phyloP scores from a whole-genome alignment of 148 eudicot genomes.

The Euryodendron excelsum region DNA sequence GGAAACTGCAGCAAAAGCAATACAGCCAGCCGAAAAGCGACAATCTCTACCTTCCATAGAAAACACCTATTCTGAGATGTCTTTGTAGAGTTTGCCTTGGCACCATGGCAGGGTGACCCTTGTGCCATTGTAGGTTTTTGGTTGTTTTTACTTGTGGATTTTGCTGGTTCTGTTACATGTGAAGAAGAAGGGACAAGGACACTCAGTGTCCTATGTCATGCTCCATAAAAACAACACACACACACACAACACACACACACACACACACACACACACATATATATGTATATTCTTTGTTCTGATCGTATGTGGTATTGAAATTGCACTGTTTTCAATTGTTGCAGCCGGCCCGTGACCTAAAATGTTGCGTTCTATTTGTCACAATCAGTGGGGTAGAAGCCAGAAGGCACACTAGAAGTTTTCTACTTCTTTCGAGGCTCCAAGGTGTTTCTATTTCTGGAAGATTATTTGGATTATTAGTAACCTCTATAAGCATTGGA shows the following conservation, averaged over 20 bases:
- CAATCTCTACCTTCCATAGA: neutral
- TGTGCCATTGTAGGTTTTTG: neutral
- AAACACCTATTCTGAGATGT: neutral
- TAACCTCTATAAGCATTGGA: neutral
- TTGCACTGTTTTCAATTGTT: neutral
- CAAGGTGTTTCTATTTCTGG: neutral
- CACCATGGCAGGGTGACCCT: neutral
- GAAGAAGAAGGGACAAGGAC: constrained; percentile 15
- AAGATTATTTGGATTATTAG: neutral
- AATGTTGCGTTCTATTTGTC: neutral
- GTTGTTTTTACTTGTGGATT: constrained; percentile 8
- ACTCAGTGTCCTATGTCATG: neutral
- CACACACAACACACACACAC: too few relatives aligned
- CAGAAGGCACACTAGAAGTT: neutral
- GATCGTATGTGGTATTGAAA: too few relatives aligned
- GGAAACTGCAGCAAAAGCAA: neutral
- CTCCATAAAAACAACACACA: too few relatives aligned
- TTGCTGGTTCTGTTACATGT: constrained; percentile 8
- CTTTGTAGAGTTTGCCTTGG: neutral
- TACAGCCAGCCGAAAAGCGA: neutral
- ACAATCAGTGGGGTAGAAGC: too few relatives aligned
- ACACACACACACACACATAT: too few relatives aligned
- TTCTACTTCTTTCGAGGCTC: neutral
- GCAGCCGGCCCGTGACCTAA: neutral
- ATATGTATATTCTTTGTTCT: too few relatives aligned